Conservation (phyloP, 352 stramenopile species). For the Pythium plurisporium region DNA sequence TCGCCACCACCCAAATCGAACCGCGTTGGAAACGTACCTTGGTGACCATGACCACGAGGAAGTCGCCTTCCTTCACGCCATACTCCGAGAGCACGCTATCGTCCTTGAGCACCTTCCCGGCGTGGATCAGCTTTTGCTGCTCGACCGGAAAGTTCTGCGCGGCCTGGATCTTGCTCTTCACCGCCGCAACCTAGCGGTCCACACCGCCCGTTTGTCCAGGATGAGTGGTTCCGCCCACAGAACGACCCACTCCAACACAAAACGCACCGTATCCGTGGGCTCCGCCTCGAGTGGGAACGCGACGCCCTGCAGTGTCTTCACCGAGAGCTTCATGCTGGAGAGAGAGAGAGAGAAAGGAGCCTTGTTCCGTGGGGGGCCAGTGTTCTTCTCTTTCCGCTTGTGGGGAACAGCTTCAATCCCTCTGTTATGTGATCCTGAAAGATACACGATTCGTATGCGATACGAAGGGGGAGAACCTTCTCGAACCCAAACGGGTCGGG, state of each 20-base stretch:
- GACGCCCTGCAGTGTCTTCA: constrained; percentile 86
- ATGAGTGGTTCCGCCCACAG: too few species aligned
- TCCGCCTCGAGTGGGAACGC: constrained; percentile 73
- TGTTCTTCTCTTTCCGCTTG: constrained; percentile 5
- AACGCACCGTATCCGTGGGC: constrained; percentile 55
- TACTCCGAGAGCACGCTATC: constrained; percentile 76
- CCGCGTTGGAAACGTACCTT: constrained; percentile 55
- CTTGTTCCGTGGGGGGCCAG: background rate
- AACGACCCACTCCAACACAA: background rate
- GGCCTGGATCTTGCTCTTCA: constrained; percentile 80
- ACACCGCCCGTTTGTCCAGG: too few species aligned
- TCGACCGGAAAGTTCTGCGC: constrained; percentile 62
- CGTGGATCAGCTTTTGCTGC: constrained; percentile 86
- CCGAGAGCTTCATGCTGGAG: constrained; percentile 81
- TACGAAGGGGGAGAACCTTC: constrained; percentile 17
- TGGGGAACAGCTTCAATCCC: constrained; percentile 16
- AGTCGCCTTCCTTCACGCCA: constrained; percentile 86
- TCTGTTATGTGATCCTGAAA: constrained; percentile 18
- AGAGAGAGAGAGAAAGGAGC: background rate
- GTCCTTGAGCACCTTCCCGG: constrained; percentile 86
- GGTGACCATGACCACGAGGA: constrained; percentile 86
- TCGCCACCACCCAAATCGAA: too few species aligned
- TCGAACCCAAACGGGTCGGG: constrained; percentile 13
- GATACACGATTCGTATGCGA: background rate
- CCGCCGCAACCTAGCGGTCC: constrained; percentile 67